Percentiles rank a stretch among this genome's conserved stretches.
phyloP scores from a whole-genome alignment of 305 asterid genomes.

The Solanum hybrid region DNA sequence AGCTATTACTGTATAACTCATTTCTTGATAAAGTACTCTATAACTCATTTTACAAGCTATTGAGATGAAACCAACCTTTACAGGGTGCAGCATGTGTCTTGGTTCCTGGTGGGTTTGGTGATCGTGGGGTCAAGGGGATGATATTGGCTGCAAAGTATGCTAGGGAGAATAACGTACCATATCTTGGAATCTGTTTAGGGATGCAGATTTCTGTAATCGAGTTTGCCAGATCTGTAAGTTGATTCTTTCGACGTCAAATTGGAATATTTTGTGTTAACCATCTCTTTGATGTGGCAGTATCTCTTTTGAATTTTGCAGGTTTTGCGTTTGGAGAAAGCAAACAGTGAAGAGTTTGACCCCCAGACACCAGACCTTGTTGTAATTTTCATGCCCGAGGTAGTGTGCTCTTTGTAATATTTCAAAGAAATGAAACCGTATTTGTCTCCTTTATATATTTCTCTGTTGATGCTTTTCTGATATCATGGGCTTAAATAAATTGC shows the following conservation, averaged over 20 bases:
- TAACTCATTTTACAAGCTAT: not conserved
- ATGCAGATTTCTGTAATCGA: slow-evolving; percentile 95
- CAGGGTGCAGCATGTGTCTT: slow-evolving; percentile 86
- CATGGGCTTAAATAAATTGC: slow-evolving; percentile 5
- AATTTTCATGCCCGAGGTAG: slow-evolving; percentile 98
- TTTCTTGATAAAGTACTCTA: not conserved
- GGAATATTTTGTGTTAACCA: not conserved
- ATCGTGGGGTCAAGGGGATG: slow-evolving; percentile 96
- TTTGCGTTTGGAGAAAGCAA: slow-evolving; percentile 54
- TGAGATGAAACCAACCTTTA: slow-evolving; percentile 5
- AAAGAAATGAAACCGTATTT: not conserved
- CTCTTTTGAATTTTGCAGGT: slow-evolving; percentile 31
- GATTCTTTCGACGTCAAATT: not conserved
- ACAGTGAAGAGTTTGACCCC: slow-evolving; percentile 76
- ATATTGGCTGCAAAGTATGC: slow-evolving; percentile 95
- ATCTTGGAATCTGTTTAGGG: slow-evolving; percentile 94
- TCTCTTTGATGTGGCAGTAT: not conserved
- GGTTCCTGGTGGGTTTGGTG: slow-evolving; percentile 99
- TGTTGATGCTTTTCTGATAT: not conserved
- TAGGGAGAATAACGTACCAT: slow-evolving; percentile 72
- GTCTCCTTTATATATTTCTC: not conserved
- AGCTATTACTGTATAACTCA: not conserved
- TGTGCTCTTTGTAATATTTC: slow-evolving; percentile 5
- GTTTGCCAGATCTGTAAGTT: slow-evolving; percentile 78
- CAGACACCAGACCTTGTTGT: slow-evolving; percentile 66